Conservation (phyloP, 2,329 filamentous ascomycete genomes). For the Colletotrichum navitas region DNA sequence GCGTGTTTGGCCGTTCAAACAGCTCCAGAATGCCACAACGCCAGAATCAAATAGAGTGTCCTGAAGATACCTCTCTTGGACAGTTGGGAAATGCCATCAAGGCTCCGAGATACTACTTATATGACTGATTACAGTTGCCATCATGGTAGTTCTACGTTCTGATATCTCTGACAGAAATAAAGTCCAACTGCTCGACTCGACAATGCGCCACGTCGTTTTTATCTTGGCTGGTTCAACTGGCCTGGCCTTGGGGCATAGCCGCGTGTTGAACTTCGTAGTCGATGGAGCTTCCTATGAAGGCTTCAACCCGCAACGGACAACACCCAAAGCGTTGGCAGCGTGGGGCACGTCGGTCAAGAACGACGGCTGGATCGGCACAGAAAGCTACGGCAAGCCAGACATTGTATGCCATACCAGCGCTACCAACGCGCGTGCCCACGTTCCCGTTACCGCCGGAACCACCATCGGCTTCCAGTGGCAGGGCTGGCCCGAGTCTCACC, state of each 20-base stretch:
- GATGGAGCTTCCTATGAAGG: constrained; percentile 61
- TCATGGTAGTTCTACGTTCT: neutral
- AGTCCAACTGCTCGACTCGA: neutral
- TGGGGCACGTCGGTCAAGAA: constrained; percentile 66
- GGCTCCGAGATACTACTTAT: constrained; percentile 3
- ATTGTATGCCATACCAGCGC: constrained; percentile 74
- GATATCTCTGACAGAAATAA: neutral
- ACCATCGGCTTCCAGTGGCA: constrained; percentile 71
- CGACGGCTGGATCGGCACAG: constrained; percentile 64
- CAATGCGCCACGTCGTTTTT: neutral
- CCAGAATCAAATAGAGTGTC: neutral
- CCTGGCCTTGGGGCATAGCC: constrained; percentile 46
- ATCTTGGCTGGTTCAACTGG: neutral
- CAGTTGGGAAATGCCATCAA: neutral
- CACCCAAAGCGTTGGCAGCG: constrained; percentile 55
- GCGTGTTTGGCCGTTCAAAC: neutral
- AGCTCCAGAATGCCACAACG: neutral
- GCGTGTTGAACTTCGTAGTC: constrained; percentile 53
- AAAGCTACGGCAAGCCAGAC: constrained; percentile 60
- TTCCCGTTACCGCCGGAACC: constrained; percentile 68
- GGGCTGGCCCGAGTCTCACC: constrained; percentile 67
- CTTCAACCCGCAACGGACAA: constrained; percentile 50
- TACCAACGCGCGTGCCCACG: constrained; percentile 62
- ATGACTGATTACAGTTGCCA: neutral
- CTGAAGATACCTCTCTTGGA: neutral